Conservation (phyloP, 2,329 filamentous ascomycete genomes). For the Triangularia verruculosa region DNA sequence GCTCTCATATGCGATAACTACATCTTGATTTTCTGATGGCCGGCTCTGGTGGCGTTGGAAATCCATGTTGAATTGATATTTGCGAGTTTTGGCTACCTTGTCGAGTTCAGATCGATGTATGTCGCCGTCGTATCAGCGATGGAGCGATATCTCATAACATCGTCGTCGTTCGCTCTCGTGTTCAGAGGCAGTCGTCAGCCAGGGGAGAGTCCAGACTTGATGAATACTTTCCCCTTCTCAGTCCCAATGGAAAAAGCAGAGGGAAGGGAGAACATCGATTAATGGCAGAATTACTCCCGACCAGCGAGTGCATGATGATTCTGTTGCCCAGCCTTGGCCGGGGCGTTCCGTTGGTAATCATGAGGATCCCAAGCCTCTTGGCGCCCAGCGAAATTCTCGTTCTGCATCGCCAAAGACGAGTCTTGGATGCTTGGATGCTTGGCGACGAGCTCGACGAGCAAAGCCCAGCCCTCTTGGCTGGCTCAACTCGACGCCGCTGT, state of each 20-base stretch:
- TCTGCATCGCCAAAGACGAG: background rate
- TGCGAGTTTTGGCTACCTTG: background rate
- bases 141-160: background rate
- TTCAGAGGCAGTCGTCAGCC: background rate
- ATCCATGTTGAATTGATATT: background rate
- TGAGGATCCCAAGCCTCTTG: conserved; percentile 12
- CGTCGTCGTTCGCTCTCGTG: background rate
- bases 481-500: background rate
- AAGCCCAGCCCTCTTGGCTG: background rate
- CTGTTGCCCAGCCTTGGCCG: conserved; percentile 5
- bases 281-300: background rate
- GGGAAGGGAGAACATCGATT: background rate
- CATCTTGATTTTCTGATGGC: background rate
- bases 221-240: background rate
- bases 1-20: background rate
- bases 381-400: background rate
- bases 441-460: background rate
- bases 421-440: background rate
- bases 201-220: background rate
- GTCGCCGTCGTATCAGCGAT: background rate
- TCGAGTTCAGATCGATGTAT: background rate
- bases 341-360: conserved; percentile 9
- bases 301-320: conserved; percentile 2
- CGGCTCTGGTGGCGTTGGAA: background rate
- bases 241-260: background rate